These are phyloP conservation scores for Platanthera zijinensis DNA, from an alignment of 106 monocot species.

Conservation along the genomic window DNA sequence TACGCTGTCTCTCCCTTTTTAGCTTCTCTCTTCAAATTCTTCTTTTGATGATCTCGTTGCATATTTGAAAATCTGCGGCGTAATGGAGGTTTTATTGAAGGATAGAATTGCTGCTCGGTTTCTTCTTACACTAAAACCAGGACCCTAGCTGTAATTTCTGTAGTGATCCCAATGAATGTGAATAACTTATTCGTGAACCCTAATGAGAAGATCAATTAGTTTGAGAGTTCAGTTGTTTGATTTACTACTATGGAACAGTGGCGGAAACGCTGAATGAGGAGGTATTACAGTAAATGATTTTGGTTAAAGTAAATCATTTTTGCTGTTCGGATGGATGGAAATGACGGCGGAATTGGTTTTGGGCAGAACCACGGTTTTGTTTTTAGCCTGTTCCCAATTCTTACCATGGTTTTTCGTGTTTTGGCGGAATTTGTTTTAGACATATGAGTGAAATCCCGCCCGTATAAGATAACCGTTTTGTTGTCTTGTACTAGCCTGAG, in stretches of 20 bases:
- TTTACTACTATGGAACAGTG: not conserved
- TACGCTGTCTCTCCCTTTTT: constrained; percentile 8
- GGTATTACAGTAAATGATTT: too few relatives aligned
- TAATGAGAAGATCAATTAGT: not conserved
- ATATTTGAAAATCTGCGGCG: not conserved
- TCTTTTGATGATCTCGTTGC: not conserved
- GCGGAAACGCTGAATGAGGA: not conserved
- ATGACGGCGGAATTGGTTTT: too few relatives aligned
- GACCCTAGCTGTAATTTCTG: not conserved
- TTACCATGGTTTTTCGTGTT: too few relatives aligned
- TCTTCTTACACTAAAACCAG: not conserved
- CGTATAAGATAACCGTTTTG: too few relatives aligned
- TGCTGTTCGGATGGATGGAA: too few relatives aligned
- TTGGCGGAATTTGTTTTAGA: too few relatives aligned
- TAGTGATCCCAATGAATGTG: not conserved
- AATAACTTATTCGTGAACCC: not conserved
- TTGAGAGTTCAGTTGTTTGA: not conserved
- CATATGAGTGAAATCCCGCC: too few relatives aligned
- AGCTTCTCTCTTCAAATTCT: not conserved
- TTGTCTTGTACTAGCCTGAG: too few relatives aligned
- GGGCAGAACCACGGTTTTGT: too few relatives aligned
- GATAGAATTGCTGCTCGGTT: not conserved
- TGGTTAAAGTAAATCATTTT: too few relatives aligned
- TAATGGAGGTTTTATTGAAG: not conserved
- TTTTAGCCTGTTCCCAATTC: too few relatives aligned